phyloP scores from a whole-genome alignment of 2,329 filamentous ascomycete genomes.

The Alternaria ethzedia region DNA sequence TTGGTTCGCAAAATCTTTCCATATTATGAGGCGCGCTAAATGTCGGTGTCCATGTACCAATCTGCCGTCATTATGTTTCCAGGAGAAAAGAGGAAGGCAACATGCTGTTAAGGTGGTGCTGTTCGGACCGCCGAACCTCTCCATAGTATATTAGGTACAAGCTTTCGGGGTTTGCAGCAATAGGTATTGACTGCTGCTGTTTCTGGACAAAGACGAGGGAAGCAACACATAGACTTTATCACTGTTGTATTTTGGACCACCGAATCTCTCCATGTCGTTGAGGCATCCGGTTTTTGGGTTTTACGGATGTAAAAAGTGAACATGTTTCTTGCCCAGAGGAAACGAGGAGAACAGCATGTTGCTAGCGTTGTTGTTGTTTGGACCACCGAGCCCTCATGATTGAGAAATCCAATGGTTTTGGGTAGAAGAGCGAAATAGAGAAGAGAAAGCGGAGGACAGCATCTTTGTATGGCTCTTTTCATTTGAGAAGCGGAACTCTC shows the following conservation, averaged over 20 bases:
- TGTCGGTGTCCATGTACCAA: too few relatives aligned
- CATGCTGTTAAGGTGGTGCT: neutral
- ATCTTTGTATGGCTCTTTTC: too few relatives aligned
- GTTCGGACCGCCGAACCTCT: neutral
- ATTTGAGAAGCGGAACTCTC: neutral
- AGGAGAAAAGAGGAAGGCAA: neutral
- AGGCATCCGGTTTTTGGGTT: rapidly evolving
- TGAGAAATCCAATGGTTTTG: too few relatives aligned
- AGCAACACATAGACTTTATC: neutral
- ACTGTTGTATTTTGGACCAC: neutral
- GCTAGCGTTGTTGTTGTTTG: too few relatives aligned
- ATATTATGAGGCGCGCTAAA: too few relatives aligned
- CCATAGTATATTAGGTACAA: too few relatives aligned
- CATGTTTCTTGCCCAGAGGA: neutral
- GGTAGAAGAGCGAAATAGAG: too few relatives aligned
- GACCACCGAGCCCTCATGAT: neutral
- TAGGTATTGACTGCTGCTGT: too few relatives aligned
- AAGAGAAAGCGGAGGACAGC: too few relatives aligned
- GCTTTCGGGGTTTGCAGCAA: too few relatives aligned
- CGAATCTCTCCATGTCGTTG: neutral
- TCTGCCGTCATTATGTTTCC: too few relatives aligned
- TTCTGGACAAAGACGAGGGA: neutral
- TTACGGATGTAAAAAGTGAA: neutral
- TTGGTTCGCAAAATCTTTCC: too few relatives aligned
- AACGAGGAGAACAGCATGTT: neutral